Percentiles rank a stretch among this genome's conserved stretches.
Evolutionary conservation across 495 filamentous ascomycete species (phyloP).

Genomic region (Hapsidospora chrysogenum): DNA sequence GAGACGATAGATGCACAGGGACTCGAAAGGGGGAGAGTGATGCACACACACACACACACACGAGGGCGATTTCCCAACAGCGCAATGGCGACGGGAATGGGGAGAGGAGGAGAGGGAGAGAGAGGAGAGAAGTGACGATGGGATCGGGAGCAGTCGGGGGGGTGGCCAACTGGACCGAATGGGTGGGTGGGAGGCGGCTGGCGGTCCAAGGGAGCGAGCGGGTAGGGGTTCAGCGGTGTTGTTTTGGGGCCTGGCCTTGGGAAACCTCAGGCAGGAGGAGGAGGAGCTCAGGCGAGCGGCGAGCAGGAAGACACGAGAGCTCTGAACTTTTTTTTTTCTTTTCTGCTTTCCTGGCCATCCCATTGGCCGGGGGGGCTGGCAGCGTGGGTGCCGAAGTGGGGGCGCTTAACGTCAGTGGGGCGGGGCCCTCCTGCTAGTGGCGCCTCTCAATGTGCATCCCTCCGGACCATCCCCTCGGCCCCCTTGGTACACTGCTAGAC

Average conservation of each 20-base stretch:
- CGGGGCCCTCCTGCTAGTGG: too few species aligned
- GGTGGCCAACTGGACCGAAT: conserved; percentile 1
- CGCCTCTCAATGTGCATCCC: too few species aligned
- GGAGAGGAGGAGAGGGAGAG: not conserved
- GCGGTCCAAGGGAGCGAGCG: conserved; percentile 4
- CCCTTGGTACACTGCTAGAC: too few species aligned
- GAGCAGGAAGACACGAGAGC: conserved; percentile 3
- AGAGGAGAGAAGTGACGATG: not conserved
- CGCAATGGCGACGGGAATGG: not conserved
- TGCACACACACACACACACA: too few species aligned
- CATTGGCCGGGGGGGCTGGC: not conserved
- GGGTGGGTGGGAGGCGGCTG: not conserved
- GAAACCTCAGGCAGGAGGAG: conserved; percentile 1
- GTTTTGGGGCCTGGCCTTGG: conserved; percentile 2
- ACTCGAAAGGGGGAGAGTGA: too few species aligned
- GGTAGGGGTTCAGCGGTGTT: conserved; percentile 5
- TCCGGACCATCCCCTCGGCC: too few species aligned
- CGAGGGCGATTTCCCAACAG: too few species aligned
- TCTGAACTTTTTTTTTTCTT: conserved; percentile 15
- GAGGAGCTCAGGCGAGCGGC: conserved; percentile 5
- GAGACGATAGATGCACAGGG: too few species aligned
- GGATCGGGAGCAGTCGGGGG: conserved; percentile 1
- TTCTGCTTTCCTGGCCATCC: conserved; percentile 9
- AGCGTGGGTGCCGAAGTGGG: conserved; percentile 3
- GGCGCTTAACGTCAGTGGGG: conserved; percentile 2